Evolutionary conservation across 257 asterid species (phyloP), one percentile per base, ranked within the genome.

Genomic region (Solanum ahanhuiri): DNA sequence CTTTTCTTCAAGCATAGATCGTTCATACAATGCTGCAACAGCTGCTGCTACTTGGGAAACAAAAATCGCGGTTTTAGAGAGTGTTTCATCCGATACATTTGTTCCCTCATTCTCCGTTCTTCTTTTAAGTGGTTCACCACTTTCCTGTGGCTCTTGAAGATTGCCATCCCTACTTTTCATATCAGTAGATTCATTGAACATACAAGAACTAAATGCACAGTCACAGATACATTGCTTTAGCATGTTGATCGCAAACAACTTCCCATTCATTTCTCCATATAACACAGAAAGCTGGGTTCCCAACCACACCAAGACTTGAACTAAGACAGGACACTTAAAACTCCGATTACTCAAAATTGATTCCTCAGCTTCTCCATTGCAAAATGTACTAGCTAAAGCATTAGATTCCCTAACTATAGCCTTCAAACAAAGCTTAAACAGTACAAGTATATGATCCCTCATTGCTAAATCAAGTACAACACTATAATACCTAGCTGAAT

Each of bases 11-110:
- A 96, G 88, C 83, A 90, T 83, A 31, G 92, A 86, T 76, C 98
- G 89, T 90, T 95, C 98, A 25, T 92, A 91, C 94, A 95, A 92
- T 37, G 98, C 96, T 45, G 97, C 95, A 82, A 93, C 98, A 82
- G 98, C 95, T n/a, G 98, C 96, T 15, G 96, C 98, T 83, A 96
- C 98, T 88, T 91, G 93, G 54, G 94, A 89, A 84, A 93, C 75
- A 86, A 85, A 87, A 88, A 93, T 84, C 57, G 30, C 10, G 66
- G 91, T 84, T 35, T 76, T 86, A 23, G 86, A 87, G 87, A 93
- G 89, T n/a, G 90, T 76, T 86, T 85, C 91, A 84, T 79, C 66
- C 51, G 58, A 85, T 45, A 18, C 31, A 28, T 85, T 58, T 43
- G 67, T 89, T 58, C 64, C 35, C 22, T 76, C 92, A 77, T 77